Percentiles rank a stretch among this genome's conserved stretches.
phyloP scores from a whole-genome alignment of 139 green algal species.

The Volvox reticuliferus region DNA sequence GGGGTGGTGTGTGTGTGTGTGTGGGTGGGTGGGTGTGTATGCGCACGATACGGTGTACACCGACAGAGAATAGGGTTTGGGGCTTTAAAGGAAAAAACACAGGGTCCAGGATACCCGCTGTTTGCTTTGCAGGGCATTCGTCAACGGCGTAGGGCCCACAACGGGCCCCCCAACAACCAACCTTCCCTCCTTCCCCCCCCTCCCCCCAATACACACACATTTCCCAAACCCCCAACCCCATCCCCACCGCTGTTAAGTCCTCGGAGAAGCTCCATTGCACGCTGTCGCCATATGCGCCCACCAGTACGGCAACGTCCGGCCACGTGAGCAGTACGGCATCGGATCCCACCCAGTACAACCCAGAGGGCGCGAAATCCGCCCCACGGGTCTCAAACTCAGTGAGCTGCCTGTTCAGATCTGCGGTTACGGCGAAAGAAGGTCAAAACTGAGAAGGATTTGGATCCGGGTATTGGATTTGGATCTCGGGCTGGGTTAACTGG shows the following conservation, averaged over 20 bases:
- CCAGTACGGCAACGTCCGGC: slow-evolving; percentile 79
- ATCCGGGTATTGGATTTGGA: no score
- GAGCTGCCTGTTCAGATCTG: slow-evolving; percentile 76
- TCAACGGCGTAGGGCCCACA: no score
- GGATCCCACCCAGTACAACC: slow-evolving; percentile 88
- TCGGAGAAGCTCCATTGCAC: slow-evolving; percentile 30
- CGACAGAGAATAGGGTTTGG: no score
- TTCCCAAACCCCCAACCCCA: not conserved
- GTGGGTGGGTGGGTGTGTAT: no score
- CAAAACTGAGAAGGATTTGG: no score
- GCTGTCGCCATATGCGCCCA: slow-evolving; percentile 79
- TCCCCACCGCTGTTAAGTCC: slow-evolving; percentile 22
- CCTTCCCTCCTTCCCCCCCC: no score
- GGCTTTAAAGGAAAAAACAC: no score
- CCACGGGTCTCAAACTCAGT: slow-evolving; percentile 80
- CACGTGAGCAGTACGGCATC: slow-evolving; percentile 87
- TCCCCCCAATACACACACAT: not conserved
- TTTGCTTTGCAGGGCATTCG: no score
- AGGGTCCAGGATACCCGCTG: no score
- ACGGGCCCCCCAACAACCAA: no score
- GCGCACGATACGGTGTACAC: no score
- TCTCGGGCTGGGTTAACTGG: no score
- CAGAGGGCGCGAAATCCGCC: slow-evolving; percentile 57
- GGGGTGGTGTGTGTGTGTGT: not conserved
- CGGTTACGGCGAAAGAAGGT: not conserved